A percentile compares a stretch with the other conserved stretches of the same genome.
Conservation (phyloP, 768 basidiomycete species). For the Leccinum uliginosum region DNA sequence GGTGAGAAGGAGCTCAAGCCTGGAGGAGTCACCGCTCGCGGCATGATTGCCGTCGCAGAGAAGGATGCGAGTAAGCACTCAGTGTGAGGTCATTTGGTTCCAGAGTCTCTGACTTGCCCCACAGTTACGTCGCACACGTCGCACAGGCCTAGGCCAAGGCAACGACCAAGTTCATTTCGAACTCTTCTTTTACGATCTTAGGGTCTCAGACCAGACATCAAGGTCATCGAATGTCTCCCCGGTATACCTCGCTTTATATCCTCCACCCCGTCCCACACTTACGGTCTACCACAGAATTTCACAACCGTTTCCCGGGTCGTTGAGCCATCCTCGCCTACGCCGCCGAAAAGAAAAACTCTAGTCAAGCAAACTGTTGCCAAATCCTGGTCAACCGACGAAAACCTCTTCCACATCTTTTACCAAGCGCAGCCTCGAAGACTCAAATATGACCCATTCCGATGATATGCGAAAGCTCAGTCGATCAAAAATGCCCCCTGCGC, state of each 20-base stretch:
- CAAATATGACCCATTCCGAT: slow-evolving; percentile 86
- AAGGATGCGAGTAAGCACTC: slow-evolving; percentile 86
- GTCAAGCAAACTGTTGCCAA: slow-evolving; percentile 94
- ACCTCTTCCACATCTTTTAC: slow-evolving; percentile 99
- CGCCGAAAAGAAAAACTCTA: slow-evolving; percentile 77
- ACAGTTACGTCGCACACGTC: slow-evolving; percentile 92
- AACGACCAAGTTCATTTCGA: too few species aligned
- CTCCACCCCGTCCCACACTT: not conserved
- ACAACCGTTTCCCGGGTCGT: slow-evolving; percentile 95
- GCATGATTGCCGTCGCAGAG: slow-evolving; percentile 96
- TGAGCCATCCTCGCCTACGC: slow-evolving; percentile 90
- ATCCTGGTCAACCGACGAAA: slow-evolving; percentile 99
- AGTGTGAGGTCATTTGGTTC: not conserved
- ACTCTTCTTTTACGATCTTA: too few species aligned
- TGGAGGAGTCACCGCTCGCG: slow-evolving; percentile 81
- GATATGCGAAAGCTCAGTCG: slow-evolving; percentile 99
- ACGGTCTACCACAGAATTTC: slow-evolving; percentile 62
- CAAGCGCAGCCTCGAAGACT: slow-evolving; percentile 99
- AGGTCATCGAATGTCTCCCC: too few species aligned
- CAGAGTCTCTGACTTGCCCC: not conserved
- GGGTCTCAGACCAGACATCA: too few species aligned
- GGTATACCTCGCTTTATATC: too few species aligned
- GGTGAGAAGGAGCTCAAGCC: too few species aligned
- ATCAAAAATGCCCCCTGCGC: slow-evolving; percentile 78
- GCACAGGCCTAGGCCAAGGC: slow-evolving; percentile 45